Base-by-base conservation (phyloP, 192 early-diverging fungal genomes). In the Spinellus fusiger region DNA sequence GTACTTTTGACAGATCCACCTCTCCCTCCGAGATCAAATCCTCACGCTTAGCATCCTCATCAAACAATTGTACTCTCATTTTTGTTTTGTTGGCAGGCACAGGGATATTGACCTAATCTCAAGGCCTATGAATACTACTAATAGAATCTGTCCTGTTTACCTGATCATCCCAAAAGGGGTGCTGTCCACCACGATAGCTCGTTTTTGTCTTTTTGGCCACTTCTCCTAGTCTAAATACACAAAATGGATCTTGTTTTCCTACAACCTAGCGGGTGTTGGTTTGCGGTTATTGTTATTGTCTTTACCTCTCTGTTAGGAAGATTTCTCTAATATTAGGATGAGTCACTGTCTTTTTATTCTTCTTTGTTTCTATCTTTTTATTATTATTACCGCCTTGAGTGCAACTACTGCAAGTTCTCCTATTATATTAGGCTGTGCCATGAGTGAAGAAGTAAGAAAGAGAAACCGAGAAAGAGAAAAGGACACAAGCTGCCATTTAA, bases 151-250 rank as follows among this genome's bases (percentile, higher is more conserved):
- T 20, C 59, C 23, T 53, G 22, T 56, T 10, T 65, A 82, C 75
- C 71, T 83, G 79, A 35, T 80, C 78, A 56, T 83, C 79, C 81
- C 81, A 83, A 20, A 69, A 44, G 10, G 81, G 81, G 44, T 77
- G 65, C 37, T 83, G 81, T 12, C 81, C 81, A 48, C 81, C 81
- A 13, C 78, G 64, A n/a, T 78, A 71, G 28, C 80, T 78, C 3
- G 81, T 78, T 25, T 69, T 74, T 10, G 72, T 73, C 28, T 70
- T 68, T 52, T 73, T 75, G 1, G 66, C 56, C 35, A 65, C 68
- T 48, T 76, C 77, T 29, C 70, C 78, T 4, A 83, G 54, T 13
- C 75, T 67, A 56, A 83, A 75, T 9, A 80, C 59, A 34, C 71
- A 74, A 44, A 80, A 83, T 2, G 81, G 78, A 53, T 80, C 74